Evolutionary conservation across 352 stramenopile species (phyloP).

Genomic region (Phytophthora podocarpi): DNA sequence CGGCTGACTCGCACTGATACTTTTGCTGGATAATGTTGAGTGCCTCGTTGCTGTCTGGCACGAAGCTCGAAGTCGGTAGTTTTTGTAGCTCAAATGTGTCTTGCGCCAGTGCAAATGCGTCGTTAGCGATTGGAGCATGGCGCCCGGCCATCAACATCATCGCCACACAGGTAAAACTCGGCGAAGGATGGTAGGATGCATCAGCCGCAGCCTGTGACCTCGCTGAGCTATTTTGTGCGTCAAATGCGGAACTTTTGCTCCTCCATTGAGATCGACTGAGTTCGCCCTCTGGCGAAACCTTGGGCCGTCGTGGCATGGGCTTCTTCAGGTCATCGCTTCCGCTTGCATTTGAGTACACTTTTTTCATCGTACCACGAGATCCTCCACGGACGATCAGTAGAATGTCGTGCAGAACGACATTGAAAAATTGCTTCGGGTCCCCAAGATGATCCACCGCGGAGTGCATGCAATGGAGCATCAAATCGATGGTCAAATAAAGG

Average conservation of each 20-base stretch:
- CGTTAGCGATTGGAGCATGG: slow-evolving; percentile 27
- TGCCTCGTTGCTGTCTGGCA: slow-evolving; percentile 7
- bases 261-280: neutral
- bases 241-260: neutral
- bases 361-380: slow-evolving; percentile 2
- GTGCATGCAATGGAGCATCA: slow-evolving; percentile 15
- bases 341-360: neutral
- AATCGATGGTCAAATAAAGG: slow-evolving; percentile 30
- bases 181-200: neutral
- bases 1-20: slow-evolving; percentile 10
- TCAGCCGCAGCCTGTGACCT: neutral
- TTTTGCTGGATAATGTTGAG: slow-evolving; percentile 9
- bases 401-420: slow-evolving; percentile 6
- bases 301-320: neutral
- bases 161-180: slow-evolving; percentile 48
- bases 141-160: slow-evolving; percentile 44
- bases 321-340: slow-evolving; percentile 11
- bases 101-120: neutral
- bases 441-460: neutral
- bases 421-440: slow-evolving; percentile 7
- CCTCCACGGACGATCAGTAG: slow-evolving; percentile 2
- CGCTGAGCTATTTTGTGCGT: neutral
- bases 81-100: neutral
- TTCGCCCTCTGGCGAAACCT: neutral
- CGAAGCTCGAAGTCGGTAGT: neutral